Evolutionary conservation across 805 yeast genomes (phyloP).

Genomic region (Hagleromyces aurorensis): DNA sequence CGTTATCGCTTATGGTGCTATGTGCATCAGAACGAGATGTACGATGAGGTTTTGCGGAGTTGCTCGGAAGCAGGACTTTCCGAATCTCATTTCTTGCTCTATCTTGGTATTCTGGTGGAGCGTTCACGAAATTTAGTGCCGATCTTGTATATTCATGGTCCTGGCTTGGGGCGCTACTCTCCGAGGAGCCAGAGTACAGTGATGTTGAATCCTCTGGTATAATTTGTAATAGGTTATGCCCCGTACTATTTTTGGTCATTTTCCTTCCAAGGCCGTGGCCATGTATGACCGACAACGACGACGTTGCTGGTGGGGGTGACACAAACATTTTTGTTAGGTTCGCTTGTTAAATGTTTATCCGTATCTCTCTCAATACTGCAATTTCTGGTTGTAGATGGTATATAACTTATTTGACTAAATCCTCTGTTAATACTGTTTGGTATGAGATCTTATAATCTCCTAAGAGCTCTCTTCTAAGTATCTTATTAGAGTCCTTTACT

Average conservation of each 20-base stretch:
- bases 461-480: too few relatives aligned
- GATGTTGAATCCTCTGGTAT: constrained; percentile 6
- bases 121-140: constrained; percentile 23
- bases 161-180: constrained; percentile 1
- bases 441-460: too few relatives aligned
- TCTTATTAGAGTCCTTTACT: too few relatives aligned
- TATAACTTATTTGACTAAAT: too few relatives aligned
- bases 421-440: too few relatives aligned
- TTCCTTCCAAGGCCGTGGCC: constrained; percentile 15
- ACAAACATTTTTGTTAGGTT: constrained; percentile 26
- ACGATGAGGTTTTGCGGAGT: constrained; percentile 3
- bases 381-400: too few relatives aligned
- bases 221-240: constrained; percentile 6
- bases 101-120: constrained; percentile 30
- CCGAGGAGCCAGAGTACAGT: not conserved
- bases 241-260: constrained; percentile 5
- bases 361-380: too few relatives aligned
- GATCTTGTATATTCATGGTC: not conserved
- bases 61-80: constrained; percentile 18
- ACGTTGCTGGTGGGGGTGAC: constrained; percentile 29
- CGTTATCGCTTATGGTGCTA: constrained; percentile 17
- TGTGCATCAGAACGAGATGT: constrained; percentile 7
- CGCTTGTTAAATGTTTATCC: too few relatives aligned
- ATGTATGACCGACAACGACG: too few relatives aligned
- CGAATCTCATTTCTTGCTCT: constrained; percentile 32